Evolutionary conservation across 352 stramenopile genomes (phyloP).

Genomic region (Pythium graminicola): DNA sequence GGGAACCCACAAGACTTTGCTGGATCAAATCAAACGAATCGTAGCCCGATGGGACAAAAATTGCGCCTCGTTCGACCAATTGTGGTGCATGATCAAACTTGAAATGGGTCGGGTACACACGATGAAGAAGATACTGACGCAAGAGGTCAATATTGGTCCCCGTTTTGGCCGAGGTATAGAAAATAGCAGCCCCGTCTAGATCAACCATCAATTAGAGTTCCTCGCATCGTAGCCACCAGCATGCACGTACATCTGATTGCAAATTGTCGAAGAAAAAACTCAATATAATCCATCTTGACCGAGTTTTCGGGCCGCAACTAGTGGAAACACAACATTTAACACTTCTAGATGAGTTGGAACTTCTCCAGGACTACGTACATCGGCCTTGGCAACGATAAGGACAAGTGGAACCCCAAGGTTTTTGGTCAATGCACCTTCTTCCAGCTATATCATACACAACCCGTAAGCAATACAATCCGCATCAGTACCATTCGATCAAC

Average conservation of each 20-base stretch:
- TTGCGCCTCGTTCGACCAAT: slow-evolving; percentile 57
- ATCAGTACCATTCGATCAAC: slow-evolving; percentile 4
- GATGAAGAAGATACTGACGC: slow-evolving; percentile 71
- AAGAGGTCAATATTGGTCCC: slow-evolving; percentile 65
- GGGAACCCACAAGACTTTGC: slow-evolving; percentile 67
- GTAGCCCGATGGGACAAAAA: slow-evolving; percentile 75
- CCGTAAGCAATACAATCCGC: neutral
- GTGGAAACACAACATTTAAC: neutral
- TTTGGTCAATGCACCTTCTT: slow-evolving; percentile 71
- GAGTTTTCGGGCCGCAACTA: slow-evolving; percentile 72
- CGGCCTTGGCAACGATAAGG: slow-evolving; percentile 66
- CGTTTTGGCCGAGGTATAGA: slow-evolving; percentile 81
- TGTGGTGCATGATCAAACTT: slow-evolving; percentile 64
- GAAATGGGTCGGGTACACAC: slow-evolving; percentile 58
- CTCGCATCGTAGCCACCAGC: no score
- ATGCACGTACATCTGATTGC: slow-evolving; percentile 62
- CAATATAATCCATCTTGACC: slow-evolving; percentile 81
- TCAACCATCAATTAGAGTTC: neutral
- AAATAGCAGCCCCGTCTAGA: slow-evolving; percentile 61
- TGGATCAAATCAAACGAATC: slow-evolving; percentile 71
- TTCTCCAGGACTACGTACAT: slow-evolving; percentile 37
- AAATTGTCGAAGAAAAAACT: slow-evolving; percentile 73
- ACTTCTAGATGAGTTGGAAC: neutral
- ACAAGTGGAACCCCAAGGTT: slow-evolving; percentile 73
- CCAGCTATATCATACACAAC: slow-evolving; percentile 30